Base-by-base conservation (phyloP, 129 eudicot species). In the Heracleum sosnowskyi region DNA sequence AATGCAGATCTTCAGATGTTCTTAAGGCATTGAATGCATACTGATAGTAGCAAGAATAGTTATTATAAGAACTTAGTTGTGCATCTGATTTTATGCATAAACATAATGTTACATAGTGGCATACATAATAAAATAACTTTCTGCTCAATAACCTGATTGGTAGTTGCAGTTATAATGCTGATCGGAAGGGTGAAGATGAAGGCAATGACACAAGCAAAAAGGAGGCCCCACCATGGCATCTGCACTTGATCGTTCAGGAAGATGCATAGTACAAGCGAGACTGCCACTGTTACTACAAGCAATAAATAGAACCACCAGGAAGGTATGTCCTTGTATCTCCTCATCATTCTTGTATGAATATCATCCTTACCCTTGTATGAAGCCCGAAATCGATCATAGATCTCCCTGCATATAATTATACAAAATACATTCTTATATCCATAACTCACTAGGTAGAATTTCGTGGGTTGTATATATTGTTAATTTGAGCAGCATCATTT, bases 181-280 rank as follows among this genome's bases (percentile, higher is more conserved):
- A 90, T 89, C 11, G 98, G 96, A 72, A 93, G 98, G 57, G 98
- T 93, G 86, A 93, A 93, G 29, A 84, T n/a, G 78, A 93, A 93
- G 64, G 98, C 96, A 20, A 93, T 83, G 76, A 66, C 85, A 79
- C 92, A 83, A 55, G 98, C 97, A 80, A 93, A 93, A 78, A 93
- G 82, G 74, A 90, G 98, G 28, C 91, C 98, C 98, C 98, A 93
- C 98, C 98, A 93, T 33, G 98, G 98, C 91, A 93, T 89, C 79
- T 90, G 96, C 85, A 93, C 84, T 81, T 93, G 94, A 74, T 90
- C 84, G 1, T 87, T 90, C 86, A 93, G 82, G 82, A 82, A 76
- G 44, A 86, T 89, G 90, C 92, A 90, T 31, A 93, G 91, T 40
- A 85, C 45, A 47, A 93, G 89, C 77, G 98, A 93, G 76, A 86